Percentiles rank a stretch among this genome's conserved stretches.
phyloP scores from a whole-genome alignment of 2,329 filamentous ascomycete species.

The Trichoderma sp. region DNA sequence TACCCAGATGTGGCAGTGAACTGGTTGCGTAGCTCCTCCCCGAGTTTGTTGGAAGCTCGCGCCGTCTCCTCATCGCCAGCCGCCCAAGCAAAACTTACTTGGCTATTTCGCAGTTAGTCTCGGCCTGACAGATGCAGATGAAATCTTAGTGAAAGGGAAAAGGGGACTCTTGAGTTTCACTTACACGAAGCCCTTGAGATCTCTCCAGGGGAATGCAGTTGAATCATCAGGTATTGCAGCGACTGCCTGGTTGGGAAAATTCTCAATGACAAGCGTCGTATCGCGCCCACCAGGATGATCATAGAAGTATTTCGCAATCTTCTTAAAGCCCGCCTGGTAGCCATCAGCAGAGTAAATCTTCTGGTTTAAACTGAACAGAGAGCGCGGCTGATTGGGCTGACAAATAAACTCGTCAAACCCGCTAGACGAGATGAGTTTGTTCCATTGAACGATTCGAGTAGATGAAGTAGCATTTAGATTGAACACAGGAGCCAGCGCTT shows the following conservation, averaged over 20 bases:
- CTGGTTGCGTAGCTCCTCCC: background rate
- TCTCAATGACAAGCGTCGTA: background rate
- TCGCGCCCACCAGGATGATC: background rate
- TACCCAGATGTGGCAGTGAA: background rate
- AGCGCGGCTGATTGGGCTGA: background rate
- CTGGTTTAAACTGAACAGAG: slow-evolving; percentile 7
- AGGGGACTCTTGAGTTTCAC: background rate
- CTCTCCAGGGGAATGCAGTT: slow-evolving; percentile 2
- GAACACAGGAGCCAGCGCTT: background rate
- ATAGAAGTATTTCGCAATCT: background rate
- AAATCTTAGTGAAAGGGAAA: background rate
- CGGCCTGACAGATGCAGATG: accelerated
- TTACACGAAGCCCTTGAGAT: slow-evolving; percentile 8
- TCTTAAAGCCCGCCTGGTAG: background rate
- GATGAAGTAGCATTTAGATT: background rate
- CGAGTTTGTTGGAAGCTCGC: background rate
- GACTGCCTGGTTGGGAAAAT: background rate
- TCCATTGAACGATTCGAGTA: background rate
- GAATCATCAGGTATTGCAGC: background rate
- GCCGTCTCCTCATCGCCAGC: background rate
- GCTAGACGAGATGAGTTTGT: background rate
- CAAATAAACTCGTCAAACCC: background rate
- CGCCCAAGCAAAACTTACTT: background rate
- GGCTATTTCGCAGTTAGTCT: background rate
- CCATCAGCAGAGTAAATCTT: slow-evolving; percentile 1